Evolutionary conservation across 441 rosid genomes (phyloP), one percentile per base, ranked within the genome.

Genomic region (Kokia cookei): DNA sequence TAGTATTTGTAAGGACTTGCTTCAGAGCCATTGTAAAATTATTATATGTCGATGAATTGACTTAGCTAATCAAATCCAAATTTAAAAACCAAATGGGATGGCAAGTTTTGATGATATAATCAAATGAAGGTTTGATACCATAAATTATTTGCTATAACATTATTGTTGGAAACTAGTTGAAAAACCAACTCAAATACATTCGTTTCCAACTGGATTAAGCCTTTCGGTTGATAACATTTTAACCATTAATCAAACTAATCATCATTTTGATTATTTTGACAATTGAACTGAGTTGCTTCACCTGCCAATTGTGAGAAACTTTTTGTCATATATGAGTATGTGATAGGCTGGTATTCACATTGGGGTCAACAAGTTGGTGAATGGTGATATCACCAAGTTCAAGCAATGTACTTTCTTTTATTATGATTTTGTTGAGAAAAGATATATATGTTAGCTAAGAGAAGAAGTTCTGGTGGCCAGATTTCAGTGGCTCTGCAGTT

Each of bases 1-100:
- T 71, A 27, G 50, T 75, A 71, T 73, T 80, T 80, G 80, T 75
- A 73, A 54, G 74, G 59, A 76, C 61, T 76, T 62, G 50, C 50
- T 54, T 14, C 4, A 69, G 60, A 19, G 14, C 54, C 64, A 43
- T 7, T 48, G 27, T 48, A 43, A 47, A 59, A 45, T 45, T 22
- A 32, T 59, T 12, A 7, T 27, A 32, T 35, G 40, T 58, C 47
- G 15, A 32, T 59, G 77, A 68, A 35, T 48, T 59, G 50, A 51
- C 60, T 59, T 45, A 42, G 51, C 69, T 19, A 65, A 64, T 19
- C 26, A 43, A 43, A 7, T 59, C 59, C 50, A 45, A 43, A 64
- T 35, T 22, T 17, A 26, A 43, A 15, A 26, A 58, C 14, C 9
- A 45, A 65, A 67, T 37, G 67, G 53, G 53, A 6, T 65, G 54